Evolutionary conservation across 2,329 filamentous ascomycete genomes (phyloP), one percentile per base, ranked within the genome.

Genomic region (Periglandula ipomoeae): DNA sequence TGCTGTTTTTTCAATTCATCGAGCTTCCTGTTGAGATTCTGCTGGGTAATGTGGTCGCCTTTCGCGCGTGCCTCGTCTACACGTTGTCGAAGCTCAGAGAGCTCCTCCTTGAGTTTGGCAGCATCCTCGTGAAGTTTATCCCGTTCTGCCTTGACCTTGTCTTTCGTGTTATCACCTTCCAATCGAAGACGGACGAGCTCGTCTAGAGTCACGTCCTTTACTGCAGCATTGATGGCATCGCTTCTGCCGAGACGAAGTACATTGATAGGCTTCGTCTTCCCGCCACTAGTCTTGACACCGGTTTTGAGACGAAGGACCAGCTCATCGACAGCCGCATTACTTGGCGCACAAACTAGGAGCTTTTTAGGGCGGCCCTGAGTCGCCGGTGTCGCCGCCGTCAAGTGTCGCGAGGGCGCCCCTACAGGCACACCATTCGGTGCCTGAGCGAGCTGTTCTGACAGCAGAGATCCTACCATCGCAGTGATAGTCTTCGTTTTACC

Each of bases 401-500:
- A 49, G 3, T 63, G 61, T 17, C 64, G 60, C 37, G 62, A 15
- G 2, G 65, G 60, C 11, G 53, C 58, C 6, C 63, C 60, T 5
- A 67, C 51, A 11, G 63, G 61, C 13, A 62, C 59, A 15, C 65
- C 60, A 48, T 63, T 62, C 47, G 61, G 55, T 5, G 55, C 51
- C 49, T 63, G 69, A 54, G 58, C 66, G 52, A 59, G 61, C 57
- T 64, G 65, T 51, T 67, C 68, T 11, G 53, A 66, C n/a, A 59
- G 56, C 15, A 98, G 73, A 34, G 89, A 87, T 32, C 93, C 93
- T 22, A 97, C 90, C 74, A 98, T 94, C 27, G 91, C 93, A 49
- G 95, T 81, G 52, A 98, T 98, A 0, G 93, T 98, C 65, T 98
- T 98, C 0, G 93, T 98, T 70, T 98, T 98, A 61, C 91, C 93